phyloP scores from a whole-genome alignment of 208 protist species.

The Tritrichomonas foetus region DNA sequence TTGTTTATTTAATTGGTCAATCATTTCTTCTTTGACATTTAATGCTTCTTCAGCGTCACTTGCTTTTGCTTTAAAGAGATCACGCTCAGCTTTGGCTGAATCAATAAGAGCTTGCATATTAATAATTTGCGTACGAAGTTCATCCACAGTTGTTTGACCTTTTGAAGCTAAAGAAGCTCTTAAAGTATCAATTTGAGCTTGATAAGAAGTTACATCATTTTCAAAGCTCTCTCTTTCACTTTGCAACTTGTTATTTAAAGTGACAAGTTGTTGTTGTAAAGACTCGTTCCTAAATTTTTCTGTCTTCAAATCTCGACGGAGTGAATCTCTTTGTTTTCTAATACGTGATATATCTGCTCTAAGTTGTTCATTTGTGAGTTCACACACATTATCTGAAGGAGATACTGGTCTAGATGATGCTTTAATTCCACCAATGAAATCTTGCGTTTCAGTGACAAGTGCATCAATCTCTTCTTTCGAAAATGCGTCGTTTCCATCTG shows the following conservation, averaged over 20 bases:
- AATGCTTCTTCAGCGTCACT: background rate
- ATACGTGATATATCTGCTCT: background rate
- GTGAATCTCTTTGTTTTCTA: constrained; percentile 33
- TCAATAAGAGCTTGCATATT: background rate
- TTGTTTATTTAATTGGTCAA: background rate
- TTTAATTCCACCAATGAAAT: background rate
- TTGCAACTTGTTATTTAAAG: background rate
- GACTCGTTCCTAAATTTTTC: background rate
- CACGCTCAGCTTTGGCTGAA: background rate
- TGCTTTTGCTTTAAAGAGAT: background rate
- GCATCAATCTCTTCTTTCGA: background rate
- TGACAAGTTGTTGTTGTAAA: background rate
- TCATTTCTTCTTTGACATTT: background rate
- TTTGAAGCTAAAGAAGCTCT: background rate
- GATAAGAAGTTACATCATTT: background rate
- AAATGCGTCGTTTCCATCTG: background rate
- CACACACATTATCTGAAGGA: background rate
- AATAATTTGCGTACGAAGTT: background rate
- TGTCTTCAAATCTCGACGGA: background rate
- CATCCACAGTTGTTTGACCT: background rate
- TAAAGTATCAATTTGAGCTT: background rate
- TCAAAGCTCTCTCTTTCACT: background rate
- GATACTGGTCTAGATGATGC: background rate
- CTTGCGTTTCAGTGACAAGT: background rate
- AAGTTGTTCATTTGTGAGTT: background rate